These are phyloP conservation scores for Xylaria sp. DNA, from an alignment of 2,329 filamentous ascomycete genomes.

Conservation along the genomic window DNA sequence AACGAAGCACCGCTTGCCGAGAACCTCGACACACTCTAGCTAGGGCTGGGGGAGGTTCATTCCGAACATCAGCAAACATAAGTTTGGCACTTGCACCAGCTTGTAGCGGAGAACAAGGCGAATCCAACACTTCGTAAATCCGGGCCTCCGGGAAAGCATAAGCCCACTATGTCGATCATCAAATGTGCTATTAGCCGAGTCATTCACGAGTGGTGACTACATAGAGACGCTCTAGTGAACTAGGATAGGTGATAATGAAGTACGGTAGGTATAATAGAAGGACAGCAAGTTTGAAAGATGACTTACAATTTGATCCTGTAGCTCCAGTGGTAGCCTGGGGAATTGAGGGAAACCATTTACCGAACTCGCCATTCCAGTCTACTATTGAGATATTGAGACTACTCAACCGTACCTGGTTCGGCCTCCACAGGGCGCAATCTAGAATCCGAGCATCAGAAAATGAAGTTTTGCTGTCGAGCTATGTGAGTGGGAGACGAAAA, in stretches of 20 bases:
- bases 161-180: slow-evolving; percentile 50
- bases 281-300: neutral
- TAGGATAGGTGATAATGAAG: neutral
- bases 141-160: slow-evolving; percentile 58
- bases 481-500: neutral
- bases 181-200: slow-evolving; percentile 17
- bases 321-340: slow-evolving; percentile 56
- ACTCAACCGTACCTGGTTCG: neutral
- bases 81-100: slow-evolving; percentile 56
- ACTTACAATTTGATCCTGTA: slow-evolving; percentile 56
- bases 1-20: slow-evolving; percentile 55
- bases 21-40: slow-evolving; percentile 59
- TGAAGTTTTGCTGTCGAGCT: neutral
- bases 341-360: slow-evolving; percentile 45
- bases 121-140: slow-evolving; percentile 61
- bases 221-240: neutral
- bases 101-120: slow-evolving; percentile 54
- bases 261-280: neutral
- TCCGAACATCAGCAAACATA: slow-evolving; percentile 60
- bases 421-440: neutral
- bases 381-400: neutral
- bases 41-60: slow-evolving; percentile 58
- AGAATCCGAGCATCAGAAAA: neutral
- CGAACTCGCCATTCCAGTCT: slow-evolving; percentile 23
- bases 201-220: neutral